Percentiles rank a stretch among this genome's conserved stretches.
These are phyloP conservation scores for Pichia sp. DNA, from an alignment of 1,139 yeast species.

Conservation along the genomic window DNA sequence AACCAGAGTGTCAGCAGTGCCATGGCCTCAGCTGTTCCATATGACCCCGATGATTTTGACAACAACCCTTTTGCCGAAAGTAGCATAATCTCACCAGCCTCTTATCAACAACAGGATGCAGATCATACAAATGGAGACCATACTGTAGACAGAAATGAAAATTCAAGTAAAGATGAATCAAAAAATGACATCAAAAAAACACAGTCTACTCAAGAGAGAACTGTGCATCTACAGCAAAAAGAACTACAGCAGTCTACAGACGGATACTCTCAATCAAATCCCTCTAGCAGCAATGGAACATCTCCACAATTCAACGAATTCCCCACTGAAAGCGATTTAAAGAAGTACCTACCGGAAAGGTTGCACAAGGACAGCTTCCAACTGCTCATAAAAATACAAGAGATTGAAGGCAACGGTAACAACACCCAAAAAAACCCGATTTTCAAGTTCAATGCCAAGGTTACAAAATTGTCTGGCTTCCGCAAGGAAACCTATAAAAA, in stretches of 20 bases:
- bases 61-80: conserved; percentile 58
- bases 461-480: conserved; percentile 57
- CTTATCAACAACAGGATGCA: conserved; percentile 2
- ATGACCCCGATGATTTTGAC: conserved; percentile 64
- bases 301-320: conserved; percentile 22
- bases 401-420: conserved; percentile 45
- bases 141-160: neutral
- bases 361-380: conserved; percentile 31
- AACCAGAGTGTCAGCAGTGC: neutral
- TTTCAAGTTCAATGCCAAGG: conserved; percentile 43
- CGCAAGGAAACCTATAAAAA: conserved; percentile 70
- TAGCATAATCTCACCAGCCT: conserved; percentile 22
- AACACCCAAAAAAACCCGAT: conserved; percentile 43
- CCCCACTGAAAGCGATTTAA: conserved; percentile 40
- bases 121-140: neutral
- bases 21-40: conserved; percentile 57
- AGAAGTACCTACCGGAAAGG: conserved; percentile 50
- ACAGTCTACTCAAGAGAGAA: neutral
- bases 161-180: neutral
- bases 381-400: conserved; percentile 40
- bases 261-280: neutral
- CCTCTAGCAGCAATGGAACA: conserved; percentile 10
- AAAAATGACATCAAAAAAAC: neutral
- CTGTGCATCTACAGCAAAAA: conserved; percentile 1
- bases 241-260: neutral